A percentile compares a stretch with the other conserved stretches of the same genome.
Conservation (phyloP, 805 yeast species). For the Kluyveromyces aestuarii region DNA sequence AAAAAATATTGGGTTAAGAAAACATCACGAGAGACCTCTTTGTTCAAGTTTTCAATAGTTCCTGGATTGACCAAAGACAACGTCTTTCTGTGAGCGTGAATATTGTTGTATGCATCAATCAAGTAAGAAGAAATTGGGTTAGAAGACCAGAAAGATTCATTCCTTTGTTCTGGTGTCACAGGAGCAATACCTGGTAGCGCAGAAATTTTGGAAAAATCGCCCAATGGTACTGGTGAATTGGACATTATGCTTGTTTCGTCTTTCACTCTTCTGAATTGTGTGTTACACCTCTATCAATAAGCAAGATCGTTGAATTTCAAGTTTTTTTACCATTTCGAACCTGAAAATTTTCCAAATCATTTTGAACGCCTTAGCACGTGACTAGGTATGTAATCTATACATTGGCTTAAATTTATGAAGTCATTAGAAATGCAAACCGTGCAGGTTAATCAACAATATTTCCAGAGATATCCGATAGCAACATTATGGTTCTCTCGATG, state of each 20-base stretch:
- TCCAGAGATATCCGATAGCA: no score
- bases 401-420: no score
- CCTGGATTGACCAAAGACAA: slow-evolving; percentile 88
- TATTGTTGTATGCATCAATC: slow-evolving; percentile 62
- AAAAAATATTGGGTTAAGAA: slow-evolving; percentile 82
- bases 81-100: slow-evolving; percentile 70
- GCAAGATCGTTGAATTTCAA: neutral
- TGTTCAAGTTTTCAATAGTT: slow-evolving; percentile 83
- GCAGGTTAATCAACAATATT: no score
- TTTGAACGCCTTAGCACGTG: neutral
- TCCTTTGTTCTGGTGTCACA: slow-evolving; percentile 41
- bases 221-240: slow-evolving; percentile 39
- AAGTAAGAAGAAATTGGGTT: slow-evolving; percentile 76
- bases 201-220: slow-evolving; percentile 54
- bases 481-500: neutral
- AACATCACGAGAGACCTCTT: slow-evolving; percentile 91
- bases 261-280: slow-evolving; percentile 6
- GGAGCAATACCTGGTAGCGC: slow-evolving; percentile 51
- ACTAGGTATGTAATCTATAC: no score
- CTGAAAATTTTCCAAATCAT: neutral
- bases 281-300: neutral
- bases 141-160: slow-evolving; percentile 57
- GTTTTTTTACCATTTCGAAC: neutral
- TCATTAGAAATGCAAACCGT: no score
- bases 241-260: slow-evolving; percentile 18